Conservation (phyloP, 768 basidiomycete genomes). For the Phylloporus scabripes region DNA sequence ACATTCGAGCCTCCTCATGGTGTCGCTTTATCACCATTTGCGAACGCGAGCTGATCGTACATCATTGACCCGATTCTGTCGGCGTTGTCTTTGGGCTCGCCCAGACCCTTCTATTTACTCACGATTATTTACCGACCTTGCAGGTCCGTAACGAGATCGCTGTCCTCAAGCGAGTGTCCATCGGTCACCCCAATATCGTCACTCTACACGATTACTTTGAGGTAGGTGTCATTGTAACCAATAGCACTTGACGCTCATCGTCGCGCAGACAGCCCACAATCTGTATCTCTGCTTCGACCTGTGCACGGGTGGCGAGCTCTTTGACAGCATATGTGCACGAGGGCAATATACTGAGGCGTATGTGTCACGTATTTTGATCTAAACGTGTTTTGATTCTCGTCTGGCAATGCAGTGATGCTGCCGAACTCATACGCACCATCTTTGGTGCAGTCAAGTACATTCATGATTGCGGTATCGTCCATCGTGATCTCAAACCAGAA, state of each 20-base stretch:
- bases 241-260: neutral
- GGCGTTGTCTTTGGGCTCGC: neutral
- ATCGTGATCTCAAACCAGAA: constrained; percentile 96
- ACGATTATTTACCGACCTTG: constrained; percentile 7
- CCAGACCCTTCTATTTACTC: constrained; percentile 13
- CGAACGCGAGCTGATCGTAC: constrained; percentile 11
- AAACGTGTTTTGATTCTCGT: constrained; percentile 13
- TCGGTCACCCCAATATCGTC: constrained; percentile 85
- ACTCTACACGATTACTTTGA: constrained; percentile 96
- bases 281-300: constrained; percentile 94
- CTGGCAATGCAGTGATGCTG: constrained; percentile 67
- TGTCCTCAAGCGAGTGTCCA: constrained; percentile 90
- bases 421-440: constrained; percentile 81
- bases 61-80: neutral
- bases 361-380: constrained; percentile 22
- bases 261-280: constrained; percentile 74
- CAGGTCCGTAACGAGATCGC: constrained; percentile 97
- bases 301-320: constrained; percentile 97
- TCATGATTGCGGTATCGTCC: constrained; percentile 88
- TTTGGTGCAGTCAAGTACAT: constrained; percentile 86
- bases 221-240: constrained; percentile 34
- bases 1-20: neutral
- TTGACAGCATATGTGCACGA: constrained; percentile 96
- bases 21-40: constrained; percentile 7
- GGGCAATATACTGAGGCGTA: constrained; percentile 95